These are phyloP conservation scores for Aureobasidium namibiae DNA, from an alignment of 2,329 filamentous ascomycete genomes.

Conservation along the genomic window DNA sequence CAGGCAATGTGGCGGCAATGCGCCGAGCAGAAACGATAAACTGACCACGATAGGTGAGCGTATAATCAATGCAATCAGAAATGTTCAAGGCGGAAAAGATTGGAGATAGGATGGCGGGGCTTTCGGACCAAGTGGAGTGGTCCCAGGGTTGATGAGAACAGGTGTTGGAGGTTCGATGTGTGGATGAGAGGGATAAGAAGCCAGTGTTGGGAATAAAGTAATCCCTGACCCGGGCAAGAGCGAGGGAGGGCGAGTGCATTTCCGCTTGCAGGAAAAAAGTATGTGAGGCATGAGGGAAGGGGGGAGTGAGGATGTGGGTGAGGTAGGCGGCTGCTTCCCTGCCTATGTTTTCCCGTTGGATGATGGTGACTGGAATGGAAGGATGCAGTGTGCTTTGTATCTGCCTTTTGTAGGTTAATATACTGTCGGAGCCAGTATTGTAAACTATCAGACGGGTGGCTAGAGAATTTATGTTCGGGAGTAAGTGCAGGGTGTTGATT, in stretches of 20 bases:
- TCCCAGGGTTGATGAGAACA: neutral
- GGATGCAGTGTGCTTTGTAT: neutral
- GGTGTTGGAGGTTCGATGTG: neutral
- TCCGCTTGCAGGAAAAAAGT: neutral
- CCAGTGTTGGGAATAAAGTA: neutral
- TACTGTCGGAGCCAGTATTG: neutral
- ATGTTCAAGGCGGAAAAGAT: neutral
- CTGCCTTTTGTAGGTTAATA: neutral
- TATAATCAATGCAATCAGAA: constrained; percentile 14
- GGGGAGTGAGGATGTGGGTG: neutral
- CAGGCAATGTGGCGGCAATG: constrained; percentile 31
- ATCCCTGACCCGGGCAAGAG: neutral
- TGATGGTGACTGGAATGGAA: neutral
- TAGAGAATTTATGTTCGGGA: neutral
- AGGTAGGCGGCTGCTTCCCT: neutral
- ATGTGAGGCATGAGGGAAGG: neutral
- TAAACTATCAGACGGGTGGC: neutral
- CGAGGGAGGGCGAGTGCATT: neutral
- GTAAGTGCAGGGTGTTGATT: neutral
- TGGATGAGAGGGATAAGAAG: neutral
- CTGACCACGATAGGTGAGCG: constrained; percentile 40
- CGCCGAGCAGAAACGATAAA: constrained; percentile 38
- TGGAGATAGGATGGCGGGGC: neutral
- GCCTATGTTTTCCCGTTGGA: neutral
- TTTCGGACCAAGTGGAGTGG: neutral